Conservation (phyloP, 192 early-diverging fungal species). For the Coemansia sp. region DNA sequence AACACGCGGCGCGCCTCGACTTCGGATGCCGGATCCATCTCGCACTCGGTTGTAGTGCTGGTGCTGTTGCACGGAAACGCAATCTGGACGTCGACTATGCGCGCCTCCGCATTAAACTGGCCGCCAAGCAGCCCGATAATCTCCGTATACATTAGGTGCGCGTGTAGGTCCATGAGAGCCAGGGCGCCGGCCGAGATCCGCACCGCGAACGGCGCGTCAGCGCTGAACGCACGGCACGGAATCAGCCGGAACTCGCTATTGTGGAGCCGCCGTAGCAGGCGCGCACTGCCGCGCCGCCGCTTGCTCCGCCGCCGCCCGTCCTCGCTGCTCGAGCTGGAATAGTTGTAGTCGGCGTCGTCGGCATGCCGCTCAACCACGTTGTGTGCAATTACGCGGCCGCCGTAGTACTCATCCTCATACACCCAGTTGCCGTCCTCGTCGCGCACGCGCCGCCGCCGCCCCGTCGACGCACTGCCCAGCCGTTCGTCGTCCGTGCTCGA, state of each 20-base stretch:
- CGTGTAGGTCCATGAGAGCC: conserved; percentile 91
- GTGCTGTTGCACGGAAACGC: conserved; percentile 80
- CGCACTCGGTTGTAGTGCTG: conserved; percentile 85
- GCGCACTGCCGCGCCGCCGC: neutral
- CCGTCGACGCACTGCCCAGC: neutral
- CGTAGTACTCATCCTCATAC: conserved; percentile 16
- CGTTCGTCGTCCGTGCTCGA: neutral
- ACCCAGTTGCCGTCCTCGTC: conserved; percentile 15
- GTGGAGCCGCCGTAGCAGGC: neutral
- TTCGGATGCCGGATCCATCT: conserved; percentile 89
- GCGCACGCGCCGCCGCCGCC: conserved; percentile 10
- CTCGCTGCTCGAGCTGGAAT: conserved; percentile 4
- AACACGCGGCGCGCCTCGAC: conserved; percentile 78
- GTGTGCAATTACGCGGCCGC: conserved; percentile 38
- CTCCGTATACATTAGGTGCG: conserved; percentile 86
- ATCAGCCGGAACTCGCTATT: conserved; percentile 44
- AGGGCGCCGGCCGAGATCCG: conserved; percentile 28
- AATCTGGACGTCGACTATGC: conserved; percentile 56
- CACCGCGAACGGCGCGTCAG: conserved; percentile 14
- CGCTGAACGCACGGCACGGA: conserved; percentile 17
- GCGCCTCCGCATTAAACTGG: conserved; percentile 51
- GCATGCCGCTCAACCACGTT: conserved; percentile 23
- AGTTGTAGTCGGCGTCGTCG: conserved; percentile 34
- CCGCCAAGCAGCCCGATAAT: conserved; percentile 93
- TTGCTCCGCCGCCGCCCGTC: conserved; percentile 1